phyloP scores from a whole-genome alignment of 108 stramenopile species.

The Nannochloropsis salina region DNA sequence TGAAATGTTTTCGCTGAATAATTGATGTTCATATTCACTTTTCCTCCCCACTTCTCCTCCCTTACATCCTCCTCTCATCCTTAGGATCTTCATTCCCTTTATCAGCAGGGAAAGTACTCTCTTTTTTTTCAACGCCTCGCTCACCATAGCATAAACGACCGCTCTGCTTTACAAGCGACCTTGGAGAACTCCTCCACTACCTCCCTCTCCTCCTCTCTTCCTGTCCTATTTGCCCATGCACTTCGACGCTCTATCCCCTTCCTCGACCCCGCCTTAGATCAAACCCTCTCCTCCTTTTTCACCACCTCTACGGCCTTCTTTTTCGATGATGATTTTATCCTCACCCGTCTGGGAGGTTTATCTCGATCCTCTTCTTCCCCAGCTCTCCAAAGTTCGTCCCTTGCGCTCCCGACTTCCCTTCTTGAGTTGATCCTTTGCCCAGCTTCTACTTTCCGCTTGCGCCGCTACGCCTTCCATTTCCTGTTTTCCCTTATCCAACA shows the following conservation, averaged over 20 bases:
- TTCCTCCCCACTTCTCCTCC: not conserved
- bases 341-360: not conserved
- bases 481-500: not conserved
- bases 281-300: not conserved
- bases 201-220: not conserved
- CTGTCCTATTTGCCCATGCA: not conserved
- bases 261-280: not conserved
- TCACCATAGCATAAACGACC: not conserved
- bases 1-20: too few species aligned
- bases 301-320: not conserved
- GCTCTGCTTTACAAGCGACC: constrained; percentile 8
- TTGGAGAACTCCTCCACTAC: not conserved
- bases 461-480: not conserved
- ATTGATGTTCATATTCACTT: not conserved
- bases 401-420: not conserved
- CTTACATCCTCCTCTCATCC: not conserved
- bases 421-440: not conserved
- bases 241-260: not conserved
- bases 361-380: not conserved
- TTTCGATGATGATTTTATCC: not conserved
- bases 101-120: not conserved
- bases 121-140: not conserved
- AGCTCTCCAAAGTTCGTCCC: not conserved
- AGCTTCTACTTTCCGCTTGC: not conserved
- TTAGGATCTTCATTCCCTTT: not conserved